Percentiles rank a stretch among this genome's conserved stretches.
phyloP scores from a whole-genome alignment of 148 eudicot genomes.

The Arctostaphylos glauca region DNA sequence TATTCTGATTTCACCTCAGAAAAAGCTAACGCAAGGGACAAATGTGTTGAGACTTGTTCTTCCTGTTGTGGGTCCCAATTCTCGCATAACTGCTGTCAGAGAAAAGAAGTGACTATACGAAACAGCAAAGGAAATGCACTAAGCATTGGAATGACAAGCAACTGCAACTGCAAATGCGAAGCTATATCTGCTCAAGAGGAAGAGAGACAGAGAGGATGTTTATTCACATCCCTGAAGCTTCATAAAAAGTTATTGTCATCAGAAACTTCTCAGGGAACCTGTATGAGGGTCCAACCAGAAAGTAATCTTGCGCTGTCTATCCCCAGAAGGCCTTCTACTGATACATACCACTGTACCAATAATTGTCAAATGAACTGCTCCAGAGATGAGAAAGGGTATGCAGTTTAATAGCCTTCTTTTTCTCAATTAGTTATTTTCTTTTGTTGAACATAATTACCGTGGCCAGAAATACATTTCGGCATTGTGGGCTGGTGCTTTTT shows the following conservation, averaged over 20 bases:
- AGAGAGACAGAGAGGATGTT: conserved; percentile 45
- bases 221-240: conserved; percentile 38
- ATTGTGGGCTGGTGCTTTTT: too few relatives aligned
- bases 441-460: background rate
- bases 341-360: conserved; percentile 45
- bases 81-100: conserved; percentile 39
- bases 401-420: background rate
- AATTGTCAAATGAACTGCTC: conserved; percentile 37
- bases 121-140: conserved; percentile 77
- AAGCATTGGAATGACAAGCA: conserved; percentile 41
- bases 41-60: conserved; percentile 46
- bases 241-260: conserved; percentile 35
- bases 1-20: conserved; percentile 41
- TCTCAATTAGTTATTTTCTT: conserved; percentile 5
- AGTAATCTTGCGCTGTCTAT: conserved; percentile 24
- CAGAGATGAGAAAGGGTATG: conserved; percentile 45
- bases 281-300: conserved; percentile 29
- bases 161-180: conserved; percentile 15
- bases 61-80: conserved; percentile 50
- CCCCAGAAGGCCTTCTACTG: conserved; percentile 39
- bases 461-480: background rate
- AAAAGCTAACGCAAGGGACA: conserved; percentile 39
- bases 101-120: conserved; percentile 48
- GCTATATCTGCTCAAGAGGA: conserved; percentile 29
- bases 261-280: conserved; percentile 27